Conservation (phyloP, 306 rosid species). For the Gillenia trifoliata region DNA sequence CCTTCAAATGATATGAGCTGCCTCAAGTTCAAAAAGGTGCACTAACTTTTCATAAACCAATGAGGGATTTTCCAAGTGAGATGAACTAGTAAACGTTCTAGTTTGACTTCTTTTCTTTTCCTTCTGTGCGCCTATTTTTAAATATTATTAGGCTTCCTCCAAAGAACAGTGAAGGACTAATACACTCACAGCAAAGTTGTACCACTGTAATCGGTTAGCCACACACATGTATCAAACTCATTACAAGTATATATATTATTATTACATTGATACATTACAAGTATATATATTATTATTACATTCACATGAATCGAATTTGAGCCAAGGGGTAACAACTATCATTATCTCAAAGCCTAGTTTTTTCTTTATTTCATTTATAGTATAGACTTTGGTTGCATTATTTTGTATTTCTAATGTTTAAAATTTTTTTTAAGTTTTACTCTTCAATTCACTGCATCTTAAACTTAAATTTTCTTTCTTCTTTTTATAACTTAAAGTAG, state of each 20-base stretch:
- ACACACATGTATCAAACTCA: no score
- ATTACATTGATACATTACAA: no score
- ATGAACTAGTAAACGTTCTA: background rate
- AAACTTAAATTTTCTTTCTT: no score
- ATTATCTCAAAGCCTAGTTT: no score
- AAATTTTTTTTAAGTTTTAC: no score
- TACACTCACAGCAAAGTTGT: background rate
- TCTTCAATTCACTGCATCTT: no score
- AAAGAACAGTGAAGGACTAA: background rate
- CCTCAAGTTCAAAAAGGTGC: background rate
- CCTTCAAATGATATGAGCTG: background rate
- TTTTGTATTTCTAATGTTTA: background rate
- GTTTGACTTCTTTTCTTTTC: background rate
- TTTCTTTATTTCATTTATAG: background rate
- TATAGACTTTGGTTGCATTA: background rate
- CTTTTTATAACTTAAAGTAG: no score
- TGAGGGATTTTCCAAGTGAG: background rate
- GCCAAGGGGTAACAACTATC: no score
- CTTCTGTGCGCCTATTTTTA: background rate
- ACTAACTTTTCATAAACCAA: background rate
- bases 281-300: no score
- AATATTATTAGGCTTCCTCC: background rate
- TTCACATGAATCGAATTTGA: no score
- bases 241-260: no score
- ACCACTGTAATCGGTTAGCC: no score